These are phyloP conservation scores for Exutisphaerella laricina DNA, from an alignment of 2,329 filamentous ascomycete genomes.

Conservation along the genomic window DNA sequence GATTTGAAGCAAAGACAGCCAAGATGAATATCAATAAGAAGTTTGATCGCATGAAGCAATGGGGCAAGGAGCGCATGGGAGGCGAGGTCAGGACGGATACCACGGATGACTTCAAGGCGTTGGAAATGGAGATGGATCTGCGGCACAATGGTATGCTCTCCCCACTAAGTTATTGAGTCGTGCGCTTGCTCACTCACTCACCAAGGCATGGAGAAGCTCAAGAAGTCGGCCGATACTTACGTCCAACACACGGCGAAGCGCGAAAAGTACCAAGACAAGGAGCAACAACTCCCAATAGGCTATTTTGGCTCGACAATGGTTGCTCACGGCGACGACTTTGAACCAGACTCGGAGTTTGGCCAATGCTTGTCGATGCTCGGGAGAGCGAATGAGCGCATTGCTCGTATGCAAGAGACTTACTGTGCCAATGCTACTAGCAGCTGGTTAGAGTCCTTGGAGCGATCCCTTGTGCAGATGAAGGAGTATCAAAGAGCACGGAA, in stretches of 20 bases:
- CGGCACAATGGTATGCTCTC: constrained; percentile 69
- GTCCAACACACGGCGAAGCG: constrained; percentile 83
- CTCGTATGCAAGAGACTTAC: constrained; percentile 78
- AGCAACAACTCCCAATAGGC: constrained; percentile 74
- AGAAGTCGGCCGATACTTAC: constrained; percentile 78
- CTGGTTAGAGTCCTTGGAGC: constrained; percentile 89
- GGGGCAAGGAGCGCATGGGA: constrained; percentile 96
- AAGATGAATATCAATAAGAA: constrained; percentile 68
- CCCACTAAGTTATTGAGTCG: too few species aligned
- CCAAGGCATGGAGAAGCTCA: constrained; percentile 90
- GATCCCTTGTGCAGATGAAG: constrained; percentile 90
- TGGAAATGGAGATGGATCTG: constrained; percentile 86
- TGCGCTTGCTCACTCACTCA: too few species aligned
- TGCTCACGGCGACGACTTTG: constrained; percentile 85
- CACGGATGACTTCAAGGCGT: constrained; percentile 82
- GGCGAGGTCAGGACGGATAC: constrained; percentile 79
- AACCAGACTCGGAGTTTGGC: constrained; percentile 83
- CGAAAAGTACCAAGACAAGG: constrained; percentile 78
- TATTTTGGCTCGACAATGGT: constrained; percentile 83
- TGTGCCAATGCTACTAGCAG: constrained; percentile 68
- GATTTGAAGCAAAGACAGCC: constrained; percentile 9
- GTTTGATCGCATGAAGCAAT: constrained; percentile 93
- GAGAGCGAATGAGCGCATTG: constrained; percentile 80
- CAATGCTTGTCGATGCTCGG: constrained; percentile 76
- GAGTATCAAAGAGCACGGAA: constrained; percentile 90